These are phyloP conservation scores for Lanmaoa pseudosensibilis DNA, from an alignment of 768 basidiomycete species.

Conservation along the genomic window DNA sequence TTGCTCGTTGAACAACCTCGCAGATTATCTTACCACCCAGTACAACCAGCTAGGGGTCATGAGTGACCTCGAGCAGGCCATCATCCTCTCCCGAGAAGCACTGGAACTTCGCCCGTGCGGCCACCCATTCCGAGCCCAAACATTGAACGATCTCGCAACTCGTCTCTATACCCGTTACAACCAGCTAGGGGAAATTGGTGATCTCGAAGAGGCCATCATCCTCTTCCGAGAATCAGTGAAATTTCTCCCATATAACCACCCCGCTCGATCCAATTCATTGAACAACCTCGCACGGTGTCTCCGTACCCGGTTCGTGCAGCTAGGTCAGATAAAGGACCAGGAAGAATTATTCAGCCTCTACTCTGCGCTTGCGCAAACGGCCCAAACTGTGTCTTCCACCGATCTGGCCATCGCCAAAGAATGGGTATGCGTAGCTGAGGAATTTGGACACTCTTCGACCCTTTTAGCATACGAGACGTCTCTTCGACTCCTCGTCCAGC, in stretches of 20 bases:
- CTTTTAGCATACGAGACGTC: slow-evolving; percentile 6
- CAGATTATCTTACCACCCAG: neutral
- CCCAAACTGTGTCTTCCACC: neutral
- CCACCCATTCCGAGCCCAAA: neutral
- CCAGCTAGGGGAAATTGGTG: neutral
- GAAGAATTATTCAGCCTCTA: neutral
- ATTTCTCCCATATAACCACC: neutral
- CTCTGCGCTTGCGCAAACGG: neutral
- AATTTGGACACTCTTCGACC: neutral
- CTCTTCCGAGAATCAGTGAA: neutral
- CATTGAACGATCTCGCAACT: neutral
- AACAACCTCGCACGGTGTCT: neutral
- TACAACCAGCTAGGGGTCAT: neutral
- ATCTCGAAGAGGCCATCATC: neutral
- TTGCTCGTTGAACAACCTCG: neutral
- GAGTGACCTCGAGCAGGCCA: neutral
- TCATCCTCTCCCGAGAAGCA: neutral
- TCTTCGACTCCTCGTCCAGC: neutral
- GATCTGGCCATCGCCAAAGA: neutral
- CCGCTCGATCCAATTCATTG: neutral
- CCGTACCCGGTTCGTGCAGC: neutral
- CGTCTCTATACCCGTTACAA: neutral
- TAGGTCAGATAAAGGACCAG: neutral
- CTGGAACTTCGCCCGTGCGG: neutral
- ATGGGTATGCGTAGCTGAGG: neutral